Base-by-base conservation (phyloP, 2,329 filamentous ascomycete species). In the Pseudophaeomoniella oleicola region DNA sequence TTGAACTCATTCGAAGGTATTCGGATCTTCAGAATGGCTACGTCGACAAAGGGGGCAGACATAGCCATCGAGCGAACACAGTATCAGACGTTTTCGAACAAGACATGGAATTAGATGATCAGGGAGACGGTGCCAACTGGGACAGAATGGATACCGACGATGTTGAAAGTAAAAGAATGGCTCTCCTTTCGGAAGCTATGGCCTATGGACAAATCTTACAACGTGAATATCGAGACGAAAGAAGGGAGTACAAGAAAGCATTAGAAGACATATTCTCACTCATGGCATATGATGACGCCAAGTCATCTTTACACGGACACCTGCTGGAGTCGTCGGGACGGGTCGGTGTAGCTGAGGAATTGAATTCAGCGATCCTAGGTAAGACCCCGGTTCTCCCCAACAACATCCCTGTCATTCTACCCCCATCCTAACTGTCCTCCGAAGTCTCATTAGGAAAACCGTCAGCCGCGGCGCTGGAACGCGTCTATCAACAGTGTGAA, bases 361-460 rank as follows among this genome's bases (percentile, higher is more conserved):
- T 98, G 39, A 96, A 96, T 57, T 83, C 84, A 42, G 87, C 85
- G 33, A 94, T 98, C 48, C 58, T 98, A 41, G 76, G 86, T 93
- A 64, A 63, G 77, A 68, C 3, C 13, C 33, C 11, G 16, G 4
- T 15, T n/a, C n/a, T n/a, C n/a, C n/a, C n/a, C n/a, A n/a, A n/a
- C 35, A n/a, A n/a, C n/a, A 27, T 40, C 16, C 35, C 34, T 36
- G 31, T 40, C 16, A 15, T 19, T n/a, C 39, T 35, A 16, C 13
- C n/a, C 16, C 13, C 15, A 22, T 32, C 19, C 5, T 19, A 30
- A 13, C 13, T 17, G 16, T 17, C 35, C 15, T 33, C 15, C 30
- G 33, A 29, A 94, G 88, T 85, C 30, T 92, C 84, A 1, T 68
- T 94, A 2, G 90, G 90, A 35, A 92, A 93, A 59, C 88, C 85